These are phyloP conservation scores for Diddensiella caesifluorescens DNA, from an alignment of 805 yeast species.

Conservation along the genomic window DNA sequence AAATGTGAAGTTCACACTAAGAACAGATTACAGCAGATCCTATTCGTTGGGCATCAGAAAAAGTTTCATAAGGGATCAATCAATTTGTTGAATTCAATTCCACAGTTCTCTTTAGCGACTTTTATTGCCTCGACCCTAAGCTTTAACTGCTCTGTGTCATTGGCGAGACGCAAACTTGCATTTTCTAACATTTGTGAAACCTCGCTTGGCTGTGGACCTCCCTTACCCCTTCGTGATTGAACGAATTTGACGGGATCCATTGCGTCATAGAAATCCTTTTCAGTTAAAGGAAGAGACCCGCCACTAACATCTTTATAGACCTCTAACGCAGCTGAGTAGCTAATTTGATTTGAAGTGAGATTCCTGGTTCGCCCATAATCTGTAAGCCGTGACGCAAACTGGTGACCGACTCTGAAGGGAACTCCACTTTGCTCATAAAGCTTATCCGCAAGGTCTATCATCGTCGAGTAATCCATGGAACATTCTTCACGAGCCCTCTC, in stretches of 20 bases:
- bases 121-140: no score
- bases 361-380: slow-evolving; percentile 12
- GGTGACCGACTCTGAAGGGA: slow-evolving; percentile 15
- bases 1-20: no score
- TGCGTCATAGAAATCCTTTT: slow-evolving; percentile 9
- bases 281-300: slow-evolving; percentile 9
- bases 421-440: slow-evolving; percentile 11
- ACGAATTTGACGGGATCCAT: slow-evolving; percentile 12
- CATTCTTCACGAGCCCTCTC: slow-evolving; percentile 12
- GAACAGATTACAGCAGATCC: no score
- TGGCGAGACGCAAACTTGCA: background rate
- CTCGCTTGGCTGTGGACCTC: slow-evolving; percentile 14
- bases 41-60: no score
- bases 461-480: slow-evolving; percentile 14
- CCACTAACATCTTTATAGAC: slow-evolving; percentile 8
- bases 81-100: no score
- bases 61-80: no score
- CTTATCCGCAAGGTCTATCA: slow-evolving; percentile 14
- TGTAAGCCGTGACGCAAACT: slow-evolving; percentile 13
- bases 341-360: slow-evolving; percentile 11
- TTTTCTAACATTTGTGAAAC: slow-evolving; percentile 9
- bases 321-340: slow-evolving; percentile 6
- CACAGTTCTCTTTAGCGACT: no score
- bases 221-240: slow-evolving; percentile 11
- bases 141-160: no score